phyloP scores from a whole-genome alignment of 306 rosid genomes.

The Gillenia trifoliata region DNA sequence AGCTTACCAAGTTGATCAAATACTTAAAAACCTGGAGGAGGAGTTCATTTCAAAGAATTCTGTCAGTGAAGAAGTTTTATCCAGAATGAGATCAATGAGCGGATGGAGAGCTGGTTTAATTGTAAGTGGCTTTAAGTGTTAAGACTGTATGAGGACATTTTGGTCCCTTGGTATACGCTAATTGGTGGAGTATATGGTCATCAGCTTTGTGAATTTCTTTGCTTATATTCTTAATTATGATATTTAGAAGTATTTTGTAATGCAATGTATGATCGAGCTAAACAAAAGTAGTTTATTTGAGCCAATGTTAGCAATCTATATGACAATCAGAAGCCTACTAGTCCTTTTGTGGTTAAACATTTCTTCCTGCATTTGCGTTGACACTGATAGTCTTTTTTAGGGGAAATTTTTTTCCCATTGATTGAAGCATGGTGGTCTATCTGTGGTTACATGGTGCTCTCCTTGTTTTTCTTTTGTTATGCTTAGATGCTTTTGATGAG shows the following conservation, averaged over 20 bases:
- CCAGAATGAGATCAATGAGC: constrained; percentile 52
- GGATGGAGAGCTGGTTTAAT: constrained; percentile 70
- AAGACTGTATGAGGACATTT: neutral
- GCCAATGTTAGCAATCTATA: neutral
- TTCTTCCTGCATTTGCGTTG: neutral
- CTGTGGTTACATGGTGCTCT: neutral
- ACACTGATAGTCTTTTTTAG: neutral
- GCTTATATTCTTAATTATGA: neutral
- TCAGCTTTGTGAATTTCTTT: neutral
- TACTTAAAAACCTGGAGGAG: constrained; percentile 63
- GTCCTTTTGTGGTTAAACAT: neutral
- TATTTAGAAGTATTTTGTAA: neutral
- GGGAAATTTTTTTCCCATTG: neutral
- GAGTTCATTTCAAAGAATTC: constrained; percentile 52
- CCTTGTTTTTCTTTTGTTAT: constrained; percentile 2
- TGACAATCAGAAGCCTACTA: neutral
- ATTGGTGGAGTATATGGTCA: neutral
- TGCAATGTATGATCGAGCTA: neutral
- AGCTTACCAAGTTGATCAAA: constrained; percentile 77
- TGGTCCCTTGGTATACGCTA: neutral
- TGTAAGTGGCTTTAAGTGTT: constrained; percentile 55
- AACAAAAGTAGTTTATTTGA: neutral
- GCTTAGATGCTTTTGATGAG: constrained; percentile 27
- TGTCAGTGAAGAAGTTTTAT: constrained; percentile 44
- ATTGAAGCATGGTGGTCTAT: neutral